Base-by-base conservation (phyloP, 345 rosid genomes). In the Mangifera indica region DNA sequence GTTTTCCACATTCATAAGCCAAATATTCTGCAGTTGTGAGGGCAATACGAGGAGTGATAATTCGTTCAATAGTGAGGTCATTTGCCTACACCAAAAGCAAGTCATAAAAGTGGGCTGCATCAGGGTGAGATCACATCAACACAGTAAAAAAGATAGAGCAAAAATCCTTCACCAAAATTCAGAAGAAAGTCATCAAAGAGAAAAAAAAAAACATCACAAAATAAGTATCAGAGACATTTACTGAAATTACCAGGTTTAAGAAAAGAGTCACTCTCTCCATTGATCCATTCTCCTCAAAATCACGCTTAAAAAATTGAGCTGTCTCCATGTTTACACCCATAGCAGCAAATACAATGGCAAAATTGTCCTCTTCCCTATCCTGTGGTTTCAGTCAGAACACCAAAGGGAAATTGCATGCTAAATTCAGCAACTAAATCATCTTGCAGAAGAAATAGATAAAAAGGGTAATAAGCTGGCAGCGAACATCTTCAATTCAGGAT, bases 321-420 rank as follows among this genome's bases (percentile, higher is more conserved):
- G 98, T 93, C 83, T 93, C 97, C 97, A 92, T 93, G 86, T 93
- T 93, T 68, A 93, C 98, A 73, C 98, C 97, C 98, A 93, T 92
- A 61, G 98, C 98, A 45, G 98, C 98, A 74, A 94, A 94, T 32
- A 94, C 98, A 77, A 92, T 94, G 26, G 98, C 98, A 81, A 94
- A 94, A 76, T 92, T 94, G 84, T 92, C 98, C 74, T 94, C 98
- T 76, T 84, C 94, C 18, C 59, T 85, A 78, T 80, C 97, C 98
- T 94, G 81, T 21, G 59, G 26, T 29, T 45, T 25, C 21, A 63
- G 14, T 49, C 69, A 63, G 17, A 24, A 74, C 26, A 46, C 51
- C 51, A 46, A 46, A 46, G 51, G 51, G 14, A 10, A 46, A 14
- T 46, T 14, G 2, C 13, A 8, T 46, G 2, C 13, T 46, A 46